phyloP scores from a whole-genome alignment of 75 land plant genomes.

The Cupressus sempervirens region DNA sequence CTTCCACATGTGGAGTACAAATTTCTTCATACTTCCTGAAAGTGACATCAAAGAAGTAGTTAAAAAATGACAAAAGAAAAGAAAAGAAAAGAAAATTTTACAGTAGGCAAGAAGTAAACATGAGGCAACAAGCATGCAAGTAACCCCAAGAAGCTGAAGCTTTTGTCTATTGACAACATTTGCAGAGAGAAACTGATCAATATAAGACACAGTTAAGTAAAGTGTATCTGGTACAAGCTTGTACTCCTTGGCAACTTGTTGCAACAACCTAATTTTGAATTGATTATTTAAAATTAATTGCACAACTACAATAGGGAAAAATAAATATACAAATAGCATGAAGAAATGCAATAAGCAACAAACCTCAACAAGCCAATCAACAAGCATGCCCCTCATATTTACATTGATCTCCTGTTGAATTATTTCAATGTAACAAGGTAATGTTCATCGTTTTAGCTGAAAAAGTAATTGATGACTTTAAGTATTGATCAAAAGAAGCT shows the following conservation, averaged over 20 bases:
- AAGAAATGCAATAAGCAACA: neutral
- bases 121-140: conserved; percentile 94
- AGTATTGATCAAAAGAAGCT: neutral
- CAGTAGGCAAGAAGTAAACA: conserved; percentile 26
- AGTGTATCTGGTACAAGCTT: conserved; percentile 85
- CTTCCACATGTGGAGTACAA: conserved; percentile 91
- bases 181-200: conserved; percentile 74
- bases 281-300: neutral
- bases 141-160: conserved; percentile 72
- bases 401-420: conserved; percentile 23
- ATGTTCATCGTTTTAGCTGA: conserved; percentile 21
- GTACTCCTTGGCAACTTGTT: conserved; percentile 85
- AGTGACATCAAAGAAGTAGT: neutral
- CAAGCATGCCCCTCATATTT: conserved; percentile 19
- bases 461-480: neutral
- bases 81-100: neutral
- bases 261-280: neutral
- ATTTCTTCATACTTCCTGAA: conserved; percentile 93
- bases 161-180: conserved; percentile 55
- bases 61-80: neutral
- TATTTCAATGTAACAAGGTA: conserved; percentile 18
- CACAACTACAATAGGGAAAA: neutral
- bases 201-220: conserved; percentile 68
- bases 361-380: conserved; percentile 31
- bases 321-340: neutral